Conservation (phyloP, 2,329 filamentous ascomycete genomes). For the Cercospora sp. region DNA sequence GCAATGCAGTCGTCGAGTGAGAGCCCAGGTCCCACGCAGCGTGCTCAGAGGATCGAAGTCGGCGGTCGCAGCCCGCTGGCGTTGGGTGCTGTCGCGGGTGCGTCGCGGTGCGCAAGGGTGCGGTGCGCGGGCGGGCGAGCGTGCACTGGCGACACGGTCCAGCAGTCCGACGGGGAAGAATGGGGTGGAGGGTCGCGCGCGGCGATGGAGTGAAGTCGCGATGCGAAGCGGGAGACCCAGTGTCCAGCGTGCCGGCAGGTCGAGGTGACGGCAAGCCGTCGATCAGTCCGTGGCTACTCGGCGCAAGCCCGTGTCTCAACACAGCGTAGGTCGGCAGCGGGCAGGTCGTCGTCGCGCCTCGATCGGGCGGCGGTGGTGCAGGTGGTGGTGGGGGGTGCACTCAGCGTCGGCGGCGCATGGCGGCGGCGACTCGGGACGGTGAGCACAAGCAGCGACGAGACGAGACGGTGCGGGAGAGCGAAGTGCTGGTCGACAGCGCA, state of each 20-base stretch:
- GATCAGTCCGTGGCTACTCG: constrained; percentile 12
- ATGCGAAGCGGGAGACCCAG: constrained; percentile 10
- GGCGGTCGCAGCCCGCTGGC: not conserved
- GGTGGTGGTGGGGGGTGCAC: not conserved
- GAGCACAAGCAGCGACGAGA: not conserved
- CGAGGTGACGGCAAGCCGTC: constrained; percentile 14
- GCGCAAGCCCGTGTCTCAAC: not conserved
- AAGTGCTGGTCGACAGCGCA: not conserved
- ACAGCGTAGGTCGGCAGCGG: not conserved
- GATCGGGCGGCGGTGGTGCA: not conserved
- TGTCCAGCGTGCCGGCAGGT: constrained; percentile 10
- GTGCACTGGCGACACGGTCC: not conserved
- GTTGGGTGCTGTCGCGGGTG: not conserved
- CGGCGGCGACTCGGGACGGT: not conserved
- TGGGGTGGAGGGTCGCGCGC: not conserved
- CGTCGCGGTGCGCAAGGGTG: not conserved
- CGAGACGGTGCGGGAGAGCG: not conserved
- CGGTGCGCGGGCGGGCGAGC: constrained; percentile 4
- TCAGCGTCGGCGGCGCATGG: constrained; percentile 15
- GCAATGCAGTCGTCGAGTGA: not conserved
- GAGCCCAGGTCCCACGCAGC: not conserved
- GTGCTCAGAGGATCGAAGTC: not conserved
- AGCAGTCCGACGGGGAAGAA: not conserved
- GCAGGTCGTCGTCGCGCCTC: not conserved
- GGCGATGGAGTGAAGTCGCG: constrained; percentile 6